Evolutionary conservation across 2,329 filamentous ascomycete genomes (phyloP), one percentile per base, ranked within the genome.

Genomic region (Lachnellula cervina): DNA sequence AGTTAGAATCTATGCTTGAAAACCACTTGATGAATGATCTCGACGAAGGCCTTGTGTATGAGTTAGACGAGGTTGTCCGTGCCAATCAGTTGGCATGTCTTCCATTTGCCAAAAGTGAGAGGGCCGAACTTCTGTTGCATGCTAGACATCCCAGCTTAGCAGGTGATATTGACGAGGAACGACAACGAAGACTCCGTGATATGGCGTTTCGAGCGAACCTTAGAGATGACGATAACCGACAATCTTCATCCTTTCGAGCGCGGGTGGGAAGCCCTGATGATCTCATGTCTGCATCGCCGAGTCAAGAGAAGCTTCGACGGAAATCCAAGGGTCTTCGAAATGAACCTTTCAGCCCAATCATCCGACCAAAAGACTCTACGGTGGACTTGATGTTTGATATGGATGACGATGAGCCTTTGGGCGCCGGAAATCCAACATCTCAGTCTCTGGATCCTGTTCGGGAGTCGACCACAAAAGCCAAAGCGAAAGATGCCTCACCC

Each of bases 311-410:
- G 56, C 59, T 58, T 25, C 76, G 78, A 52, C 73, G 73, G 51
- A 81, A 76, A 56, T 74, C 75, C 1, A 81, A 77, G 54, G 64
- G 64, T 5, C 66, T 66, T 19, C 74, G 71, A 14, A 84, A 84
- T 59, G 82, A 83, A 58, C 76, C 79, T 0, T 78, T 81, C 51
- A 89, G 84, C 54, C 90, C 90, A 1, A 77, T 74, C 17, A 75
- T 94, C 45, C 85, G 82, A 53, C 79, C 87, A 1, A 90, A 84
- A 65, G 79, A 79, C 19, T 92, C 88, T 0, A 76, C 80, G 1
- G 79, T 79, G 38, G 92, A 97, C 63, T 78, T 97, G 53, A 96
- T 96, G 71, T 97, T 97, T 68, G 84, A 90, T 62, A 97, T 97
- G 91, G 93, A 96, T 56, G 91, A 95, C 19, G 69, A 69, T 32